phyloP scores from a whole-genome alignment of 2,329 filamentous ascomycete species.

The Myriosclerotinia scirpicola region DNA sequence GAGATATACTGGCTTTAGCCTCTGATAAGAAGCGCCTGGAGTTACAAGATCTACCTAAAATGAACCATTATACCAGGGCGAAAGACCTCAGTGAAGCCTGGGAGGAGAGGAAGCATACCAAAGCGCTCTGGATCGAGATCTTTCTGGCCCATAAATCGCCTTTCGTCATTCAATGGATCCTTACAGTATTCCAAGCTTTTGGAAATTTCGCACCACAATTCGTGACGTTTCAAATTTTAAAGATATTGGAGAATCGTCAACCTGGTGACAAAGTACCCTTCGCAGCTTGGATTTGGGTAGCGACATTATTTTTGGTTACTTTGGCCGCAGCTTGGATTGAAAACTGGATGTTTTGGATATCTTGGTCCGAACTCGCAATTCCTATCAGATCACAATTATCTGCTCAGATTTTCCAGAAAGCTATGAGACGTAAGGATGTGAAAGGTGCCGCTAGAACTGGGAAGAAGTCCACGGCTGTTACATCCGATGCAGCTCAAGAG shows the following conservation, averaged over 20 bases:
- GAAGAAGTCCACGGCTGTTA: constrained; percentile 39
- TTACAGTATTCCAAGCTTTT: constrained; percentile 46
- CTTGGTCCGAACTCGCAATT: constrained; percentile 60
- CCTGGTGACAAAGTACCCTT: constrained; percentile 48
- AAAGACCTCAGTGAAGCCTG: constrained; percentile 52
- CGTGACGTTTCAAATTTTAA: constrained; percentile 64
- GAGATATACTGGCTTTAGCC: constrained; percentile 54
- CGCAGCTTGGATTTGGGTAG: constrained; percentile 67
- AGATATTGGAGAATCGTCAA: constrained; percentile 58
- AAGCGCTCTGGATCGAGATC: constrained; percentile 60
- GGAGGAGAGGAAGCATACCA: constrained; percentile 48
- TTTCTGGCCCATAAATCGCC: constrained; percentile 55
- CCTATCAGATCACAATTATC: constrained; percentile 70
- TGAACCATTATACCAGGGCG: constrained; percentile 56
- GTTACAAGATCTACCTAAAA: constrained; percentile 60
- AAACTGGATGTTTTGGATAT: constrained; percentile 65
- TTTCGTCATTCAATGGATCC: constrained; percentile 58
- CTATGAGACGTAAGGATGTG: constrained; percentile 74
- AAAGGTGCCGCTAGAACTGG: constrained; percentile 58
- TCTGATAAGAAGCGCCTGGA: constrained; percentile 60
- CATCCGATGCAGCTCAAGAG: constrained; percentile 33
- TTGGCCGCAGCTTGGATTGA: constrained; percentile 58
- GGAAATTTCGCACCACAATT: constrained; percentile 67
- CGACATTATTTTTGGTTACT: constrained; percentile 61
- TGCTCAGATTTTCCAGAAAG: constrained; percentile 73